These are phyloP conservation scores for Dendrobium officinale DNA, from an alignment of 106 monocot genomes.

Conservation along the genomic window DNA sequence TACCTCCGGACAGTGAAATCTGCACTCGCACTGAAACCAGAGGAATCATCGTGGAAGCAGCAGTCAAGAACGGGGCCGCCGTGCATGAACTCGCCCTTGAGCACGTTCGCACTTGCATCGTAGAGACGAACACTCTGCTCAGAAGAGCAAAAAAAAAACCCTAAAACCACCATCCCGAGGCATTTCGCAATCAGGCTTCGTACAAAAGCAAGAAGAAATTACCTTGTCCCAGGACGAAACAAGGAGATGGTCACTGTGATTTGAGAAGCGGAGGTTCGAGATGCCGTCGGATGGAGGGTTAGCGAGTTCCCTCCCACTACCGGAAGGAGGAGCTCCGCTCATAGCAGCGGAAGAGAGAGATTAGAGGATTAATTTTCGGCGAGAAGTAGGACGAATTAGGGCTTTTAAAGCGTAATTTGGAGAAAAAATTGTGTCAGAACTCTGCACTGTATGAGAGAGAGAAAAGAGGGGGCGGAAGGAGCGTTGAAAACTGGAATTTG, in stretches of 20 bases:
- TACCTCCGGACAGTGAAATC: conserved; percentile 85
- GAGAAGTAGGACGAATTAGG: not conserved
- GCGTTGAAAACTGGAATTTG: too few species aligned
- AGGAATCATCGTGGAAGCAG: conserved; percentile 97
- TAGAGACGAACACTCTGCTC: conserved; percentile 79
- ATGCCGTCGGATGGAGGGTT: conserved; percentile 82
- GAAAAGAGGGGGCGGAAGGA: not conserved
- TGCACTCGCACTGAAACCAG: conserved; percentile 77
- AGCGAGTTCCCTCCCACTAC: conserved; percentile 62
- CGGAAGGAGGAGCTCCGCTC: conserved; percentile 25
- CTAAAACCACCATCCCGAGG: conserved; percentile 7
- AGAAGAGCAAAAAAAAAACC: not conserved
- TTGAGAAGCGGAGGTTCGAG: conserved; percentile 95
- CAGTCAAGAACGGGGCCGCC: conserved; percentile 85
- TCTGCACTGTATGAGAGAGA: not conserved
- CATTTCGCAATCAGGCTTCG: not conserved
- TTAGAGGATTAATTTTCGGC: not conserved
- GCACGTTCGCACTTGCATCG: conserved; percentile 56
- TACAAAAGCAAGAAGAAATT: not conserved
- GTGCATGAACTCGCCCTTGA: conserved; percentile 88
- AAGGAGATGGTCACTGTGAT: conserved; percentile 91
- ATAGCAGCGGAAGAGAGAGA: conserved; percentile 19
- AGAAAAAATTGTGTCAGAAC: too few species aligned
- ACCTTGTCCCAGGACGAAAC: conserved; percentile 99
- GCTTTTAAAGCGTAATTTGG: too few species aligned